Evolutionary conservation across 306 rosid species (phyloP), one percentile per base, ranked within the genome.

Genomic region (Parietaria judaica): DNA sequence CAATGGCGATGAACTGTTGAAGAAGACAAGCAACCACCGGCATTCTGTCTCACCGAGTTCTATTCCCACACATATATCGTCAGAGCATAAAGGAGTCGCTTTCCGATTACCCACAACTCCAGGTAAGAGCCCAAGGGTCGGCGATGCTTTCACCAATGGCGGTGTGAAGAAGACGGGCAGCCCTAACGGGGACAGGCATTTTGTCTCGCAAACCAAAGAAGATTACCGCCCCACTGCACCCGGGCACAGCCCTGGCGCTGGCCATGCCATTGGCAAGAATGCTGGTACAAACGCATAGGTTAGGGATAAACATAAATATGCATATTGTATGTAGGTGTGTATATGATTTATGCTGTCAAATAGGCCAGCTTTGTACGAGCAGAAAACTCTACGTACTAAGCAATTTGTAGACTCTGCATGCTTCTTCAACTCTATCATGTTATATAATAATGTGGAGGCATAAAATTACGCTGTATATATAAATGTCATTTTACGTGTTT

Each of bases 201-300:
- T 7, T 6, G 63, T 50, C 35, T 5, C 56, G 34, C 49, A 54
- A 50, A 12, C 14, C 14, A 64, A 16, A 61, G 71, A 65, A 12
- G 76, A 71, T 16, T 64, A 51, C 49, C 58, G 53, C 11, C 72
- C 66, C 13, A 56, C 73, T 11, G 44, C 37, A 8, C 77, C 72
- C 8, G 77, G 77, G 7, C 72, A 60, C 17, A 64, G 92, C 51
- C 97, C 96, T 0, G 91, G 97, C 5, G 84, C 81, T 39, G 97
- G 97, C 2, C 96, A 86, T 71, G 71, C 86, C 51, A 23, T 81
- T 65, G 71, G 78, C 58, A 69, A 63, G 16, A 62, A 79, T 61
- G 74, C 15, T 62, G 47, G 45, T 36, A 58, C 55, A 57, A 52
- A 11, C 39, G 64, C 74, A 49, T 63, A 63, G 60, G 23, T 8